phyloP scores from a whole-genome alignment of 306 rosid species.

The Dalbergia cochinchinensis region DNA sequence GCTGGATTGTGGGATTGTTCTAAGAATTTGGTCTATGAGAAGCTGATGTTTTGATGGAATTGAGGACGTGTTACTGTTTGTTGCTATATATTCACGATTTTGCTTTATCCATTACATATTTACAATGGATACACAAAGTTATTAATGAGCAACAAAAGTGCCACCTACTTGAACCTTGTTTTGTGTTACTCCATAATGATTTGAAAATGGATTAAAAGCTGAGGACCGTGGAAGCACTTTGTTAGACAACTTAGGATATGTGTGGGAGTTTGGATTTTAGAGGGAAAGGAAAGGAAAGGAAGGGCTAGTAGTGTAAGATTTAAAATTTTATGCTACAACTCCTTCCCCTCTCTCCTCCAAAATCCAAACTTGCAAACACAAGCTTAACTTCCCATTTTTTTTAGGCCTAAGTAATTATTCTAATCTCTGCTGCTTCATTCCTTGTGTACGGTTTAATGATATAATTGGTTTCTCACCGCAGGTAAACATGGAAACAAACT shows the following conservation, averaged over 20 bases:
- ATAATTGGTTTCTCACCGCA: constrained; percentile 45
- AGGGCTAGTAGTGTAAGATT: no score
- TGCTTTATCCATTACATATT: no score
- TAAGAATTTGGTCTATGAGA: constrained; percentile 13
- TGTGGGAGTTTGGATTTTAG: no score
- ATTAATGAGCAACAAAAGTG: background rate
- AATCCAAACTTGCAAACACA: no score
- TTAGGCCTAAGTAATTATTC: constrained; percentile 11
- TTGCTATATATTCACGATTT: no score
- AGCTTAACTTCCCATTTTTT: background rate
- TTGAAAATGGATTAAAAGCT: background rate
- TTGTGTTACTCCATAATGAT: constrained; percentile 13
- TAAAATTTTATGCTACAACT: no score
- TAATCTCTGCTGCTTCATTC: constrained; percentile 9
- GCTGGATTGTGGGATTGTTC: background rate
- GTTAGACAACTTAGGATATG: background rate
- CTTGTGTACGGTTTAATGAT: constrained; percentile 12
- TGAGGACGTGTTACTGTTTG: background rate
- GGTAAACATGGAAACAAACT: constrained; percentile 95
- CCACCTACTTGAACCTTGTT: background rate
- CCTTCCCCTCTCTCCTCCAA: no score
- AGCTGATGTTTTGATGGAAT: constrained; percentile 16
- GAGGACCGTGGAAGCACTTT: constrained; percentile 15
- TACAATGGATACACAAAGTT: background rate
- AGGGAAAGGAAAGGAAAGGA: no score